A percentile compares a stretch with the other conserved stretches of the same genome.
Conservation (phyloP, 2,329 filamentous ascomycete species). For the Fusarium gaditjirri region DNA sequence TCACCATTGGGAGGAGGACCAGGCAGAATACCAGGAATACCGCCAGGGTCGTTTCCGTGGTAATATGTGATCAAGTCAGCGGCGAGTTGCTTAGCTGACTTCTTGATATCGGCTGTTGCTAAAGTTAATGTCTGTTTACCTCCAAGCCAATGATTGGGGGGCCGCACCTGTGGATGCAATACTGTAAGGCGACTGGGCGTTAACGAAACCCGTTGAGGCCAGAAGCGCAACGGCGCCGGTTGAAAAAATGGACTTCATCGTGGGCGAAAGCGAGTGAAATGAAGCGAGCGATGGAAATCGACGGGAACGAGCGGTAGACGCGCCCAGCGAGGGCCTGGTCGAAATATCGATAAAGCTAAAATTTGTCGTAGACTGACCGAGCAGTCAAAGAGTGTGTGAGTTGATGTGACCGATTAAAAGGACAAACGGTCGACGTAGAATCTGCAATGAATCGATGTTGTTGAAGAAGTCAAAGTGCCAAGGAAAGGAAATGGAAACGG, state of each 20-base stretch:
- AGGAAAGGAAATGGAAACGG: slow-evolving; percentile 39
- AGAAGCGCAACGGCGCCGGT: slow-evolving; percentile 39
- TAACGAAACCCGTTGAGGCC: slow-evolving; percentile 32
- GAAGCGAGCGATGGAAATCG: slow-evolving; percentile 7
- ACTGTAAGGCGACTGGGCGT: slow-evolving; percentile 41
- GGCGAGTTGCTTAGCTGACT: slow-evolving; percentile 53
- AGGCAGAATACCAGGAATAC: slow-evolving; percentile 59
- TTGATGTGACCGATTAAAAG: slow-evolving; percentile 8
- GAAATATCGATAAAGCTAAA: background rate
- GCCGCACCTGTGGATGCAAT: slow-evolving; percentile 40
- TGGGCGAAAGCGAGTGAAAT: background rate
- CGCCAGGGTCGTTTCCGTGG: slow-evolving; percentile 56
- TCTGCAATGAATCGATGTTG: slow-evolving; percentile 35
- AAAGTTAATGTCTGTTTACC: slow-evolving; percentile 25
- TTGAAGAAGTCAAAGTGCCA: slow-evolving; percentile 42
- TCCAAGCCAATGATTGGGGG: background rate
- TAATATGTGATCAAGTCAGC: slow-evolving; percentile 60
- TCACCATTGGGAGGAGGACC: slow-evolving; percentile 57
- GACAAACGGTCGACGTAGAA: slow-evolving; percentile 15
- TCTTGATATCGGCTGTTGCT: slow-evolving; percentile 51
- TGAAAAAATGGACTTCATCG: slow-evolving; percentile 39
- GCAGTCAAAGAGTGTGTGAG: slow-evolving; percentile 9
- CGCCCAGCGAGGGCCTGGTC: slow-evolving; percentile 29
- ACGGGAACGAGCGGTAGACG: slow-evolving; percentile 25
- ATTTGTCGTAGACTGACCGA: slow-evolving; percentile 5